Evolutionary conservation across 2,329 filamentous ascomycete genomes (phyloP), one percentile per base, ranked within the genome.

Genomic region (Neoarthrinium moseri): DNA sequence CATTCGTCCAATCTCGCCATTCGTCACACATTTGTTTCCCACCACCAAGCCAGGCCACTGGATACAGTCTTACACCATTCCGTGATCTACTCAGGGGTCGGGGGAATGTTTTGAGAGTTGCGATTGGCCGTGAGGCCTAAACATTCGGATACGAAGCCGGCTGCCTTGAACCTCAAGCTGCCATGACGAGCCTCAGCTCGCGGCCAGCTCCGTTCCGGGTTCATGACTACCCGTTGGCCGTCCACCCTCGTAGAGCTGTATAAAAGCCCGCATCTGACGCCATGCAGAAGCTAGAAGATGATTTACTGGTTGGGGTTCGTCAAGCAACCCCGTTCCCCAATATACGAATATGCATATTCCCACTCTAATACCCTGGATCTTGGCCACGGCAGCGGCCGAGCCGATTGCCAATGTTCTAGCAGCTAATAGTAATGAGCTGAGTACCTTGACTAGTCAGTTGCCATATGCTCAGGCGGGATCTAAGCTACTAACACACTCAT

Each of bases 401-500:
- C 29, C 47, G 4, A 27, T 51, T n/a, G 30, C 47, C 5, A 30
- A 44, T 17, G 40, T 51, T 18, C 36, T 51, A 8, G 23, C 43
- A 7, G 32, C 39, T 12, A 51, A 51, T 35, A 43, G 42, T 20
- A 33, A 49, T 21, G 41, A 38, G 17, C 36, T 50, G 8, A 50
- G 49, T 34, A 51, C 43, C 4, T 20, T 51, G 13, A 51, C 32
- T 15, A 38, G 49, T 49, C 27, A 40, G 41, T 30, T 11, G 10
- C 29, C 10, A 13, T 10, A 21, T 7, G 8, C 17, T 3, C 15
- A 17, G 2, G 4, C 15, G 2, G 6, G 6, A 10, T 32, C 39
- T 43, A 20, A 34, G 3, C 7, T 29, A 4, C 10, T 10, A 4
- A n/a, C n/a, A n/a, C n/a, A n/a, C n/a, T 12, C 21, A 22, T 18